Base-by-base conservation (phyloP, 805 yeast species). In the Blastobotrys attinorum region DNA sequence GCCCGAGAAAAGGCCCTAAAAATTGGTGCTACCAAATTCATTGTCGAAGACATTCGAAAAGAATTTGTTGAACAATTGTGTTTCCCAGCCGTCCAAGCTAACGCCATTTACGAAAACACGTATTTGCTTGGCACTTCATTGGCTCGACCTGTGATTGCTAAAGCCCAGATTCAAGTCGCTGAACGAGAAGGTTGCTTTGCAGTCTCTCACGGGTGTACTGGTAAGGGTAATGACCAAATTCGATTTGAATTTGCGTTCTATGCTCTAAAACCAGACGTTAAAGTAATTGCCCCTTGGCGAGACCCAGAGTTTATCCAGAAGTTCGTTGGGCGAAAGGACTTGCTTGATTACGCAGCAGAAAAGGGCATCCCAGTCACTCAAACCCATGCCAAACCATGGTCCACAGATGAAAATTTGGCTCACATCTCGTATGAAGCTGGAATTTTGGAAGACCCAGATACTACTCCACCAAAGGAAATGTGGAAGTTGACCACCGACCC, bases 381-480 rank as follows among this genome's bases (percentile, higher is more conserved):
- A 74, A 92, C 99, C 55, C 88, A 88, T 69, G 87, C 97, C 53
- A 92, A 92, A 75, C 99, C 99, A 57, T 92, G 99, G 99, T 89
- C 97, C 31, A 92, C 98, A 46, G 99, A 92, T 66, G 99, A 92
- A 73, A 92, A 92, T 77, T 73, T 90, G 79, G 98, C 97, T 38
- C 99, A 92, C 70, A 92, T 92, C 66, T 90, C 97, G 32, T 92
- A 85, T 66, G 99, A 92, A 75, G 99, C 99, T 52, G 99, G 99
- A 70, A 92, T 92, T 56, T 79, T 92, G 61, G 99, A 92, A 72
- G 96, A 92, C 71, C 99, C 99, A 63, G 85, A 92, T 67, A 81
- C 90, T 57, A 92, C 98, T 42, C 98, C 98, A 53, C 98, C 98
- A 70, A 90, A 89, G 74, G 98, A 92, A 67, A 92, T 92, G 98